Conservation (phyloP, 2,329 filamentous ascomycete species). For the Cercospora sp. region DNA sequence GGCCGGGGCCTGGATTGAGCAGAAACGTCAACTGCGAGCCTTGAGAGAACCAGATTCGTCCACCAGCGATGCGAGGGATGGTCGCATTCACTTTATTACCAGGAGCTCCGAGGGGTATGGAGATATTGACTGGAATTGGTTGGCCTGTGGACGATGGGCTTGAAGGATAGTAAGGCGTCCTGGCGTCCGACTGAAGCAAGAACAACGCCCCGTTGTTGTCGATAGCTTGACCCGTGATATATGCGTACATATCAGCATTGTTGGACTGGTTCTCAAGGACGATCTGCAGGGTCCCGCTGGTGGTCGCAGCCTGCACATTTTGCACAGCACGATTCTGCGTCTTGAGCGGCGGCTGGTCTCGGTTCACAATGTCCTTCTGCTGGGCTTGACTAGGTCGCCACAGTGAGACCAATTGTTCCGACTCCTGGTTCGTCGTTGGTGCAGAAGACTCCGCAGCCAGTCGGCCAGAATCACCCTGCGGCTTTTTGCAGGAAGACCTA, state of each 20-base stretch:
- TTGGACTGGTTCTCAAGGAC: slow-evolving; percentile 38
- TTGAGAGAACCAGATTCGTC: slow-evolving; percentile 42
- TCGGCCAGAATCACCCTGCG: not conserved
- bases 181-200: slow-evolving; percentile 40
- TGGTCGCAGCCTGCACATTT: slow-evolving; percentile 27
- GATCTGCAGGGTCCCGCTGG: slow-evolving; percentile 35
- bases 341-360: slow-evolving; percentile 11
- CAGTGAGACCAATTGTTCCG: slow-evolving; percentile 10
- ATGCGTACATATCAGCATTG: slow-evolving; percentile 39
- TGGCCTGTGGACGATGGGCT: slow-evolving; percentile 39
- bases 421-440: not conserved
- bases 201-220: slow-evolving; percentile 39
- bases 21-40: slow-evolving; percentile 38
- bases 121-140: slow-evolving; percentile 43
- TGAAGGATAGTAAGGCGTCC: slow-evolving; percentile 40
- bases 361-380: slow-evolving; percentile 9
- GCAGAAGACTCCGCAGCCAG: not conserved
- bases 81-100: slow-evolving; percentile 39
- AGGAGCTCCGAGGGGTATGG: slow-evolving; percentile 47
- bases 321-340: slow-evolving; percentile 23
- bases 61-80: slow-evolving; percentile 42
- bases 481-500: slow-evolving; percentile 21
- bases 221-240: slow-evolving; percentile 54
- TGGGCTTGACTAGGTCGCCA: slow-evolving; percentile 18
- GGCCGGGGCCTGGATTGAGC: slow-evolving; percentile 41